Evolutionary conservation across 2,329 filamentous ascomycete genomes (phyloP).

Genomic region (Phialocephala subalpina): DNA sequence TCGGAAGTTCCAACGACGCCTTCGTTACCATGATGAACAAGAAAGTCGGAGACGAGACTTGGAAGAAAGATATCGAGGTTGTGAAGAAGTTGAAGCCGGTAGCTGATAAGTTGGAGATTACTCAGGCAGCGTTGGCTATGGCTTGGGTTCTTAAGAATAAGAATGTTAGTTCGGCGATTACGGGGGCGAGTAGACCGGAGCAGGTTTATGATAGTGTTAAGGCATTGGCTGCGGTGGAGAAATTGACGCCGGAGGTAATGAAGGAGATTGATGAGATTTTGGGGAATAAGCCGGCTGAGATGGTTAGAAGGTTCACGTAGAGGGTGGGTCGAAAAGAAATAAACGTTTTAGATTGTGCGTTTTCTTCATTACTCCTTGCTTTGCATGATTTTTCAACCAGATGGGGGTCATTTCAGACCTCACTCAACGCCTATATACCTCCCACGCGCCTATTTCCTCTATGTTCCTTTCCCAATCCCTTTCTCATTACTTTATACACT

Average conservation of each 20-base stretch:
- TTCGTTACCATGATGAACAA: conserved; percentile 54
- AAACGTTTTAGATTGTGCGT: neutral
- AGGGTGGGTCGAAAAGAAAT: neutral
- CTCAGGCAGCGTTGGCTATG: conserved; percentile 58
- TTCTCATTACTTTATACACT: conserved; percentile 1
- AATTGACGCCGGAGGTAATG: conserved; percentile 66
- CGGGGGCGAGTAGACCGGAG: conserved; percentile 63
- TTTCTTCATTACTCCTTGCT: conserved; percentile 3
- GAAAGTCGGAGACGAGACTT: conserved; percentile 55
- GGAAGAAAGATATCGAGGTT: conserved; percentile 64
- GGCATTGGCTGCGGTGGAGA: conserved; percentile 60
- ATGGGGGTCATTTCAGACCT: neutral
- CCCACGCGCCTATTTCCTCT: neutral
- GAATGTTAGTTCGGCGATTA: conserved; percentile 68
- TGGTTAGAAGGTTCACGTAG: conserved; percentile 36
- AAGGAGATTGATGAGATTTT: conserved; percentile 66
- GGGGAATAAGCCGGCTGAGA: conserved; percentile 62
- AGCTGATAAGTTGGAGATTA: conserved; percentile 67
- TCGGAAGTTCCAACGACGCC: conserved; percentile 61
- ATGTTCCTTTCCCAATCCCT: neutral
- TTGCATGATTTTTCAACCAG: neutral
- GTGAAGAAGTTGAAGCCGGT: conserved; percentile 68
- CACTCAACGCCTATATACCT: too few relatives aligned
- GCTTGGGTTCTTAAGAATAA: conserved; percentile 70
- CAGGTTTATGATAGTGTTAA: conserved; percentile 68